Percentiles rank a stretch among this genome's conserved stretches.
Conservation (phyloP, 225 moss, liverwort and hornwort species). For the Marchantia paleacea region DNA sequence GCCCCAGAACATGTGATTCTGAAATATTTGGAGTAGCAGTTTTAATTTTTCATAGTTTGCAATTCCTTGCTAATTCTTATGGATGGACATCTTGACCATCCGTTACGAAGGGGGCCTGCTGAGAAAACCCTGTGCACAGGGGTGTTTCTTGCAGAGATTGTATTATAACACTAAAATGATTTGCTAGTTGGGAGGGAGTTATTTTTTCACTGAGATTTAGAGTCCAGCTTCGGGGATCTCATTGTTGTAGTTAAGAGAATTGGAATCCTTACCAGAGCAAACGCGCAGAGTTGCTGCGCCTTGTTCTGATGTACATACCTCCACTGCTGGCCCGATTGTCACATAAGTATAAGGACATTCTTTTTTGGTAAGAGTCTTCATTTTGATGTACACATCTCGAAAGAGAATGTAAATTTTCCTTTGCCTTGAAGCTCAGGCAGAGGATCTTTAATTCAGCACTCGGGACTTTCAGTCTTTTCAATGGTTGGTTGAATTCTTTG, state of each 20-base stretch:
- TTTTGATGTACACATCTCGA: neutral
- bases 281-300: conserved; percentile 7
- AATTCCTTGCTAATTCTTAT: neutral
- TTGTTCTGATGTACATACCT: conserved; percentile 27
- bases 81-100: neutral
- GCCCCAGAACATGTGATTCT: conserved; percentile 29
- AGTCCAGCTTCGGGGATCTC: neutral
- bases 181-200: neutral
- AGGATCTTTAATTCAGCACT: neutral
- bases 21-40: conserved; percentile 22
- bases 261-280: neutral
- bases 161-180: conserved; percentile 18
- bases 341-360: conserved; percentile 14
- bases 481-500: neutral
- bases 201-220: conserved; percentile 1
- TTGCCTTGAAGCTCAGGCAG: neutral
- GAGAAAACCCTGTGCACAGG: neutral
- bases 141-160: conserved; percentile 8
- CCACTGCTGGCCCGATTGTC: conserved; percentile 11
- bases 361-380: neutral
- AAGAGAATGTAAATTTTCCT: conserved; percentile 1
- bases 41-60: neutral
- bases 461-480: neutral
- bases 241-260: conserved; percentile 12
- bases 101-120: conserved; percentile 8